Evolutionary conservation across 306 rosid genomes (phyloP), one percentile per base, ranked within the genome.

Genomic region (Calophaca sinica): DNA sequence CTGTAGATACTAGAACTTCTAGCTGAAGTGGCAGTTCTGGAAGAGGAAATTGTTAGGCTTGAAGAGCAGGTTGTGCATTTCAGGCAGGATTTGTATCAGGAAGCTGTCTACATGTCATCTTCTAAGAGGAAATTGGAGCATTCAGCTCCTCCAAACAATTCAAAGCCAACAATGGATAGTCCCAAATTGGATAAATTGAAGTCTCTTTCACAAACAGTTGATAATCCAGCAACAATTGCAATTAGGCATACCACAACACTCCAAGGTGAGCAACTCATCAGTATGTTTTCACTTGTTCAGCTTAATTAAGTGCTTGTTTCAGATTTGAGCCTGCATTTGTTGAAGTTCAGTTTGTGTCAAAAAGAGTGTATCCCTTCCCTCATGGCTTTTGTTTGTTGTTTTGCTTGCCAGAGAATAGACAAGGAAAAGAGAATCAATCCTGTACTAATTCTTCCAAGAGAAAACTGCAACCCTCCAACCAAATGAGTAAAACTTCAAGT

Each of bases 21-120:
- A 59, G 98, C 97, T 4, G 99, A 96, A 85, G 96, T 96, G 84
- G 99, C 99, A 35, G 97, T 96, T 54, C 73, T 96, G 68, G 99
- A 96, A 89, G 99, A 96, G 89, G 99, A 96, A 85, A 89, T 96
- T 81, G 90, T 92, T 65, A 88, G 93, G 83, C 98, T 96, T 51
- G 99, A 96, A 80, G 88, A 89, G 76, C 78, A 86, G 77, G 85
- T 96, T 52, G 92, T 92, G 57, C 86, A 86, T 84, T 90, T 78
- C 81, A 90, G 98, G 80, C 94, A 92, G 81, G 93, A 85, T 73
- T 79, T 96, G 77, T 92, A 92, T 79, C 96, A 86, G 71, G 97
- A 96, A 87, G 97, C 99, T 76, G 86, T 96, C 14, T 78, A 89
- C 83, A 76, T 85, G 36, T 92, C 99, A 54, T 89, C 87, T 49